A percentile compares a stretch with the other conserved stretches of the same genome.
Evolutionary conservation across 176 grass and related monocot species (phyloP).

Genomic region (Themeda triandra): DNA sequence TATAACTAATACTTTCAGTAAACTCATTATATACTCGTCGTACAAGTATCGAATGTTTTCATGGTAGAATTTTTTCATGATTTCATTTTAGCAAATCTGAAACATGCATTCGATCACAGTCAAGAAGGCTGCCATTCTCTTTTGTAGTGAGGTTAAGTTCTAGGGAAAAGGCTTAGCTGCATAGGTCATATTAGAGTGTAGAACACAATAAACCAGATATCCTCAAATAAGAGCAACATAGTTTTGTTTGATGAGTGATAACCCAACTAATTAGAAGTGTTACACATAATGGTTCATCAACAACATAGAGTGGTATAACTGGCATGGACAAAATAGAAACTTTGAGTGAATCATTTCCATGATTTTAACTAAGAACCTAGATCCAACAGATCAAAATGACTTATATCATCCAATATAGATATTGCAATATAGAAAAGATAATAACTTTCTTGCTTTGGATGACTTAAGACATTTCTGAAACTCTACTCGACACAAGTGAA

Average conservation of each 20-base stretch:
- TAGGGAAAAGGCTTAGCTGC: not conserved
- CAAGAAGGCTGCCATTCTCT: not conserved
- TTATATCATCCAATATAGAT: not conserved
- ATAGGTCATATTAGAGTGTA: not conserved
- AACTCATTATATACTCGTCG: not conserved
- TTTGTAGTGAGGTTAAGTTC: not conserved
- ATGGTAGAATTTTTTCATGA: not conserved
- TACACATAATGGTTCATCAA: too few relatives aligned
- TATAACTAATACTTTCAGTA: not conserved
- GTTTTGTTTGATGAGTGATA: not conserved
- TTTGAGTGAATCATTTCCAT: not conserved
- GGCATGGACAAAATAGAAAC: not conserved
- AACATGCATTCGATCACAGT: constrained; percentile 3
- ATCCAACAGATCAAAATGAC: not conserved
- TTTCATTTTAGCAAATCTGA: not conserved
- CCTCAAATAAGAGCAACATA: constrained; percentile 15
- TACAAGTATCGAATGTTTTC: not conserved
- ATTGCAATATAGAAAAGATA: constrained; percentile 6
- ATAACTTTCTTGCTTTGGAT: constrained; percentile 64
- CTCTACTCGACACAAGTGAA: constrained; percentile 51
- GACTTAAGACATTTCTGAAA: constrained; percentile 72
- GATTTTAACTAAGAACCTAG: not conserved
- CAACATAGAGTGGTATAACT: not conserved
- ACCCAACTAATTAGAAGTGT: not conserved
- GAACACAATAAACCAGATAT: not conserved